phyloP scores from a whole-genome alignment of 495 filamentous ascomycete species.

The Amorphotheca resinae region DNA sequence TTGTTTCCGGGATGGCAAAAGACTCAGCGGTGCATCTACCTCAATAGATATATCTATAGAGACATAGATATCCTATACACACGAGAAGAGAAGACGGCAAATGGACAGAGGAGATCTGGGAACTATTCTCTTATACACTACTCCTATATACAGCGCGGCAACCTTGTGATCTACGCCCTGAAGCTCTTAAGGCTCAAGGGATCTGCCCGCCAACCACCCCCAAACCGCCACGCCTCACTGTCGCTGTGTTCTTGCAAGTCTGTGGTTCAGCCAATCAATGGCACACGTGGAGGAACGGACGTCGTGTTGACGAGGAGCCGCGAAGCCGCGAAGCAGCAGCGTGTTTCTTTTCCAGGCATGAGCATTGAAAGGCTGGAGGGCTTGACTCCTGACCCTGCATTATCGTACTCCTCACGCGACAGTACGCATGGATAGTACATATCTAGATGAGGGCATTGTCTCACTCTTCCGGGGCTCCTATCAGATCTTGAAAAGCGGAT shows the following conservation, averaged over 20 bases:
- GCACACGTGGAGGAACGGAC: constrained; percentile 8
- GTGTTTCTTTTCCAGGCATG: neutral
- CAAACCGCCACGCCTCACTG: neutral
- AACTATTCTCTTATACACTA: neutral
- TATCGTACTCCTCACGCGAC: neutral
- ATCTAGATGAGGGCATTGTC: neutral
- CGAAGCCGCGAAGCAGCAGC: neutral
- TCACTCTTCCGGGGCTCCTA: too few relatives aligned
- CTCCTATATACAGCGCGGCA: neutral
- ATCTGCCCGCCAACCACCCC: constrained; percentile 7
- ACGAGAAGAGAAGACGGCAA: neutral
- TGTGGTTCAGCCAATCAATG: constrained; percentile 11
- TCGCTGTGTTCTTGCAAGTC: neutral
- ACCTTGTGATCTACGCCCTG: neutral
- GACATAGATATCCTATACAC: neutral
- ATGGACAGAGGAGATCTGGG: neutral
- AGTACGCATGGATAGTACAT: neutral
- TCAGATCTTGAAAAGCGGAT: too few relatives aligned
- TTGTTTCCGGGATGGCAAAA: too few relatives aligned
- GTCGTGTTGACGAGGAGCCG: neutral
- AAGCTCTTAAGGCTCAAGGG: constrained; percentile 11
- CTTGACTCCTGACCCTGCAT: neutral
- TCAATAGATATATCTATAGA: too few relatives aligned
- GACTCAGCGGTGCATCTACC: too few relatives aligned
- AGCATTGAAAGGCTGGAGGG: neutral